phyloP scores from a whole-genome alignment of 495 filamentous ascomycete species.

The Bacidia gigantensis region DNA sequence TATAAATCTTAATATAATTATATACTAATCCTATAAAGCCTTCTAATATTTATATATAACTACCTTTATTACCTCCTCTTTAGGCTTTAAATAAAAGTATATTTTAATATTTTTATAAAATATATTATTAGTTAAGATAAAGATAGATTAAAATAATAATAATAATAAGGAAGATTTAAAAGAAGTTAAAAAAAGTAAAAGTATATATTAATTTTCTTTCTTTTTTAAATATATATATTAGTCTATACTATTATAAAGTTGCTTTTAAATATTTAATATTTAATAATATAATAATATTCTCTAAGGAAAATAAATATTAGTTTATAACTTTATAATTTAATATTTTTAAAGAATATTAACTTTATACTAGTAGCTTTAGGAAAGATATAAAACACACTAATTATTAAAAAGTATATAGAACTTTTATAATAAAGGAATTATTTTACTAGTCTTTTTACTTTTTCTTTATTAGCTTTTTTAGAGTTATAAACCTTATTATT shows the following conservation, averaged over 20 bases:
- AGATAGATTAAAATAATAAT: neutral
- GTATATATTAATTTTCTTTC: neutral
- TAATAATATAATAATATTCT: slow-evolving; percentile 2
- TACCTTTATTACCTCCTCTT: neutral
- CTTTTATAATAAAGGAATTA: neutral
- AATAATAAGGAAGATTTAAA: neutral
- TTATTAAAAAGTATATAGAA: neutral
- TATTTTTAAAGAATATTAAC: neutral
- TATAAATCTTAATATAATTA: neutral
- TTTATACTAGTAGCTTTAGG: too few species aligned
- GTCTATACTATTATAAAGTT: neutral
- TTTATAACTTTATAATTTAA: slow-evolving; percentile 2
- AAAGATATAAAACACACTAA: neutral
- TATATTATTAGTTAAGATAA: neutral
- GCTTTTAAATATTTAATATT: neutral
- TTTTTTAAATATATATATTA: slow-evolving; percentile 1
- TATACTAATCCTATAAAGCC: neutral
- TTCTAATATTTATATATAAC: neutral
- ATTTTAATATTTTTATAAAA: slow-evolving; percentile 2
- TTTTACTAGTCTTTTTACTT: neutral
- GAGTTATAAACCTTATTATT: neutral
- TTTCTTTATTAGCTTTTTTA: neutral
- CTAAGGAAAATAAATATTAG: neutral
- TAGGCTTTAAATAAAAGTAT: slow-evolving; percentile 1
- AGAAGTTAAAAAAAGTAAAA: neutral